These are phyloP conservation scores for Hygrophoropsis aurantiaca DNA, from an alignment of 768 basidiomycete genomes.

Conservation along the genomic window DNA sequence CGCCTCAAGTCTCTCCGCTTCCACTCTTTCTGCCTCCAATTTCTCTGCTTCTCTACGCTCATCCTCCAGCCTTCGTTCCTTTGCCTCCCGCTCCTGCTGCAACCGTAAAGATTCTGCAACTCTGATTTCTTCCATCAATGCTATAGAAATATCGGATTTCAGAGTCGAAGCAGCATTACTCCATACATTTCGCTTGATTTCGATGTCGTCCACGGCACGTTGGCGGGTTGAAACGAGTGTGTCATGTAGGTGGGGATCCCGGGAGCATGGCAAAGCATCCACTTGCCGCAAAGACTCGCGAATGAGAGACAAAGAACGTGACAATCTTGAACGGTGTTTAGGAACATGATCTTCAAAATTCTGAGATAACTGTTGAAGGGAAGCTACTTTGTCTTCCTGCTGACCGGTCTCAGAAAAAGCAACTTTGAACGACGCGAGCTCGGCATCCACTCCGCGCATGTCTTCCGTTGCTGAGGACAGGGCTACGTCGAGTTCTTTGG, in stretches of 20 bases:
- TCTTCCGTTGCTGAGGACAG: conserved; percentile 36
- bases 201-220: conserved; percentile 50
- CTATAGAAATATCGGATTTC: conserved; percentile 38
- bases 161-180: conserved; percentile 33
- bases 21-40: conserved; percentile 21
- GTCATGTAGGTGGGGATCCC: conserved; percentile 47
- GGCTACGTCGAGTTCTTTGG: conserved; percentile 50
- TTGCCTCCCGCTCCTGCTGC: conserved; percentile 24
- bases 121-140: conserved; percentile 40
- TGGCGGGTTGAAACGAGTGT: conserved; percentile 48
- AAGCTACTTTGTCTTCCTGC: conserved; percentile 27
- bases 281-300: conserved; percentile 57
- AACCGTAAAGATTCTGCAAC: conserved; percentile 39
- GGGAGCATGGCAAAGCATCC: conserved; percentile 44
- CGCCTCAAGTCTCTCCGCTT: conserved; percentile 28
- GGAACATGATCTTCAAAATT: conserved; percentile 36
- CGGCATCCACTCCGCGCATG: conserved; percentile 38
- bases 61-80: conserved; percentile 23
- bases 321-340: conserved; percentile 36
- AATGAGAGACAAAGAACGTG: conserved; percentile 51
- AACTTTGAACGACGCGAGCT: conserved; percentile 39
- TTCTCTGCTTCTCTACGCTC: conserved; percentile 32
- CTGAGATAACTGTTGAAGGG: conserved; percentile 36
- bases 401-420: conserved; percentile 30
- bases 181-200: conserved; percentile 49